phyloP scores from a whole-genome alignment of 345 rosid species.

The Lagerstroemia speciosa region DNA sequence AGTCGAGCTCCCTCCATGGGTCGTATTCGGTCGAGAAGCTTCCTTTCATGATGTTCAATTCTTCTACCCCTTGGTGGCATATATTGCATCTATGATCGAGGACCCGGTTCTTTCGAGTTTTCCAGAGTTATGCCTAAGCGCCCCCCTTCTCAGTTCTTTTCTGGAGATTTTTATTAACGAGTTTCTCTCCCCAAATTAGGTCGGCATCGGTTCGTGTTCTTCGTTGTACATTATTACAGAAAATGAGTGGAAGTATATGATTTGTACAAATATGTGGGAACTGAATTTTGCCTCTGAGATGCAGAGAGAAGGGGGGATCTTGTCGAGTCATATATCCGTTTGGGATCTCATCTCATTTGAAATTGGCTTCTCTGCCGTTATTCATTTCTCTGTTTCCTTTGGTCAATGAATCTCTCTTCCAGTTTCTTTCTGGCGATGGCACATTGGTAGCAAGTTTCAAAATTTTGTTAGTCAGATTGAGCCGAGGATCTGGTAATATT shows the following conservation, averaged over 20 bases:
- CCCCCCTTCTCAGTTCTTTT: constrained; percentile 5
- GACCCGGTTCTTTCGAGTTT: constrained; percentile 7
- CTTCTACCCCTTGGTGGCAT: constrained; percentile 13
- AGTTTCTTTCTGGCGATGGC: too few species aligned
- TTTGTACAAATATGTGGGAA: constrained; percentile 30
- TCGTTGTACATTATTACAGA: constrained; percentile 43
- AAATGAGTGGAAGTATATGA: neutral
- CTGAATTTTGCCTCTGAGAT: constrained; percentile 27
- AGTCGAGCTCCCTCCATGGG: neutral
- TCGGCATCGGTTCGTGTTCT: neutral
- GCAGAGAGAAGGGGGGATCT: constrained; percentile 12
- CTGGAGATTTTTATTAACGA: constrained; percentile 14
- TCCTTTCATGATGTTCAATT: constrained; percentile 18
- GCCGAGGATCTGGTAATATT: neutral
- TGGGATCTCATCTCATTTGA: neutral
- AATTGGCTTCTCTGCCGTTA: neutral
- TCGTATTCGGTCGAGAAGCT: neutral
- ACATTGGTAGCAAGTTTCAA: neutral
- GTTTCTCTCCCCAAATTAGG: constrained; percentile 11
- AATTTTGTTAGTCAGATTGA: neutral
- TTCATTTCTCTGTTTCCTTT: neutral
- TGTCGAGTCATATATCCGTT: constrained; percentile 6
- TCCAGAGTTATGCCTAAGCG: constrained; percentile 15
- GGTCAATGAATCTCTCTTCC: too few species aligned
- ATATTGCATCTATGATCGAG: neutral